phyloP scores from a whole-genome alignment of 2,329 filamentous ascomycete genomes.

The Blastomyces emzantsi region DNA sequence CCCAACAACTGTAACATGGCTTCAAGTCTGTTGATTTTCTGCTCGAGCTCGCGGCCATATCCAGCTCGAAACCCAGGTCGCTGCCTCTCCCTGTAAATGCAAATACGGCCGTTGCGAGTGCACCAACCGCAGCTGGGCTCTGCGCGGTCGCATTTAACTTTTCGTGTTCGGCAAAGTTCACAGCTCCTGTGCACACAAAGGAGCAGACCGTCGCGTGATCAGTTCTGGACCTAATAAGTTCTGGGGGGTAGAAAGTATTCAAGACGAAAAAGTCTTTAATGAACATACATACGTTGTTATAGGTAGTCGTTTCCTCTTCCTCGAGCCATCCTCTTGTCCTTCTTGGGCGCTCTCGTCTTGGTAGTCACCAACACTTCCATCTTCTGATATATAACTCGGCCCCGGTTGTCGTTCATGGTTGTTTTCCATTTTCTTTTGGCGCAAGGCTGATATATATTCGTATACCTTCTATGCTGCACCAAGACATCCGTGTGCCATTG shows the following conservation, averaged over 20 bases:
- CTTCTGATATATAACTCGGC: not conserved
- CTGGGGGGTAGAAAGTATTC: not conserved
- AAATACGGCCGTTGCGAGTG: conserved; percentile 54
- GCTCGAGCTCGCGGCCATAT: conserved; percentile 53
- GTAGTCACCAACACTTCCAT: not conserved
- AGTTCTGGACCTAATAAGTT: not conserved
- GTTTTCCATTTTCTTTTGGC: not conserved
- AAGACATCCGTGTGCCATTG: not conserved
- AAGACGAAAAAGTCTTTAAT: not conserved
- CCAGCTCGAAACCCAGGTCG: conserved; percentile 57
- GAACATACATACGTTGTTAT: conserved; percentile 5
- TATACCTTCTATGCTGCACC: not conserved
- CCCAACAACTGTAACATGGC: conserved; percentile 19
- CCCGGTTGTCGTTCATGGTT: not conserved
- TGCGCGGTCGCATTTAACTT: conserved; percentile 33
- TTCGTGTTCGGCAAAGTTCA: conserved; percentile 4
- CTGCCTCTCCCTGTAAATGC: conserved; percentile 62
- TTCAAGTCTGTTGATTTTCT: conserved; percentile 48
- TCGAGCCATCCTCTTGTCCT: not conserved
- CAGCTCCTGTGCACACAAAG: not conserved
- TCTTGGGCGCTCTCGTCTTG: conserved; percentile 5
- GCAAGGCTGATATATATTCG: not conserved
- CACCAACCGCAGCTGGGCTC: conserved; percentile 63
- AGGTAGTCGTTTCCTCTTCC: conserved; percentile 6
- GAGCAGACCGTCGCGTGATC: not conserved